These are phyloP conservation scores for Leccinum fallax DNA, from an alignment of 1,284 basidiomycete genomes.

Conservation along the genomic window DNA sequence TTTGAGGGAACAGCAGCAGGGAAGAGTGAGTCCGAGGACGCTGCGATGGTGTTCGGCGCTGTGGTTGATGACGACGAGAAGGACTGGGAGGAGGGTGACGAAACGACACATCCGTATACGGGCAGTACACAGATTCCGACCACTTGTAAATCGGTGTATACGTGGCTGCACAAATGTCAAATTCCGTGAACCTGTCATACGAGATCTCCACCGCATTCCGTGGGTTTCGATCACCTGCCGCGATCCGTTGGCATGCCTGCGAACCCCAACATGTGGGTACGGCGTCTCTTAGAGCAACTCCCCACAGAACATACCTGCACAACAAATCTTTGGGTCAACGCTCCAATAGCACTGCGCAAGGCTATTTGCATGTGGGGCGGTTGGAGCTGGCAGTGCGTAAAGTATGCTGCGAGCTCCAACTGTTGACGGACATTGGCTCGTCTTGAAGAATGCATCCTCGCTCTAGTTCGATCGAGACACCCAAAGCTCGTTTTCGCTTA, in stretches of 20 bases:
- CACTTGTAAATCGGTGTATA: conserved; percentile 94
- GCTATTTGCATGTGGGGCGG: no score
- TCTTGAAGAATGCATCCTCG: no score
- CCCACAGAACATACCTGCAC: conserved; percentile 62
- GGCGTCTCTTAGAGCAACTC: neutral
- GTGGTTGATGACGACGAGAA: no score
- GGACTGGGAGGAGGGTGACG: no score
- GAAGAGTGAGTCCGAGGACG: no score
- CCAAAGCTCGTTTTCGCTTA: no score
- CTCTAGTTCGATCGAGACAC: no score
- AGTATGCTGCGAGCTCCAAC: no score
- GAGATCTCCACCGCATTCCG: conserved; percentile 90
- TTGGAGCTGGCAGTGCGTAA: conserved; percentile 84
- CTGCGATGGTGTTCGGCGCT: no score
- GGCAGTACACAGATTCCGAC: conserved; percentile 78
- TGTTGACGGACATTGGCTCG: no score
- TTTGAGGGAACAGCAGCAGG: no score
- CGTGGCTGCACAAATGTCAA: conserved; percentile 92
- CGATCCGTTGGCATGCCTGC: conserved; percentile 76
- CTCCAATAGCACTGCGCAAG: no score
- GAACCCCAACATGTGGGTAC: conserved; percentile 1
- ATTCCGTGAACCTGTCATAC: conserved; percentile 94
- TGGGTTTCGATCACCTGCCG: conserved; percentile 94
- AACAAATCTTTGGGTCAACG: conserved; percentile 87
- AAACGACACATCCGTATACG: conserved; percentile 93